Evolutionary conservation across 1,139 yeast species (phyloP), one percentile per base, ranked within the genome.

Genomic region (Blastobotrys buckinghamii): DNA sequence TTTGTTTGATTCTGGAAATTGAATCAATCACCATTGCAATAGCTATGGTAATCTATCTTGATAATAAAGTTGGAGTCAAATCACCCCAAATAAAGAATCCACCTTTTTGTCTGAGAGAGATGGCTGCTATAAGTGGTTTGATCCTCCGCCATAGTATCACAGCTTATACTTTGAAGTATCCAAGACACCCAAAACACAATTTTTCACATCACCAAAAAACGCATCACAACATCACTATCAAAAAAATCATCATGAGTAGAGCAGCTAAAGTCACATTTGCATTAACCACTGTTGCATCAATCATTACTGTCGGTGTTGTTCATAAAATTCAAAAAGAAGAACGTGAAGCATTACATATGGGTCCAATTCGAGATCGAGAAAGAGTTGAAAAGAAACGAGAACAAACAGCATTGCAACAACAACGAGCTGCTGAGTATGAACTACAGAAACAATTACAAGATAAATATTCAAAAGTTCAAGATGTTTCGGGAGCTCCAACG

Each of bases 351-450:
- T 71, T 84, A 47, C 79, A 83, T 55, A 88, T 82, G 61, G 95
- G 95, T 1, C 94, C 95, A 9, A 78, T 84, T 60, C 82, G 81
- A 59, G 95, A 85, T 62, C 86, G 87, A 12, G 79, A 75, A 54
- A 69, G 92, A 51, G 75, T 77, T 62, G 50, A 53, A 29, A 66
- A 64, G 49, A 56, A 50, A 39, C 50, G 55, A 4, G 54, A 50
- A 42, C 54, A 61, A 35, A 62, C 72, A 55, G 24, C 24, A 22
- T 54, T 69, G 52, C 70, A 71, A 57, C 78, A 75, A 55, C 77
- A 77, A 48, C 85, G 92, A 60, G 76, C 78, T 48, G 71, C 75
- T 42, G 97, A 89, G 58, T 94, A 89, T 64, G 81, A 78, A 53
- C 76, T 81, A 53, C 97, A 89, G 65, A 77, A 78, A 62, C 76